A percentile compares a stretch with the other conserved stretches of the same genome.
phyloP scores from a whole-genome alignment of 2,329 filamentous ascomycete genomes.

The Botrytis fragariae region DNA sequence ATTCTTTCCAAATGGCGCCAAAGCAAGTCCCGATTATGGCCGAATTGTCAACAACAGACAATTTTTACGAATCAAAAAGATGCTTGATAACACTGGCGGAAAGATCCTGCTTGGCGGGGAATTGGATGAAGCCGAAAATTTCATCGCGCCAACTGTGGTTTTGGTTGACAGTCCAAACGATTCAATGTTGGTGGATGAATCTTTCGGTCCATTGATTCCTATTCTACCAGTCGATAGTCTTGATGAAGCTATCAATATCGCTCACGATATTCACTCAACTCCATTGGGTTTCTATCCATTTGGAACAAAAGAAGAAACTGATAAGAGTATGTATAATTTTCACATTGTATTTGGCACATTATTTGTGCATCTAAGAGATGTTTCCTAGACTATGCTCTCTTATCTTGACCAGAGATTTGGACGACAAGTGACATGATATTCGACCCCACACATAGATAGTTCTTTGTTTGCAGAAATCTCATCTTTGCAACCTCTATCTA shows the following conservation, averaged over 20 bases:
- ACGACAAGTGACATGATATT: neutral
- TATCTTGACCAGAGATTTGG: neutral
- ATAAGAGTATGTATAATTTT: constrained; percentile 55
- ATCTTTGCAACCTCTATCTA: neutral
- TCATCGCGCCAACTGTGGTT: constrained; percentile 93
- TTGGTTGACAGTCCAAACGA: constrained; percentile 73
- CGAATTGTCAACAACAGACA: constrained; percentile 78
- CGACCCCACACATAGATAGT: neutral
- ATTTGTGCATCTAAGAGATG: neutral
- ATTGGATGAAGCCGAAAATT: constrained; percentile 75
- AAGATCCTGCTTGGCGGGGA: constrained; percentile 85
- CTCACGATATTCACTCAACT: constrained; percentile 77
- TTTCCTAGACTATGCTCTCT: neutral
- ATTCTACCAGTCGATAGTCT: constrained; percentile 74
- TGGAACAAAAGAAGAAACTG: constrained; percentile 73
- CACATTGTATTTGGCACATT: too few species aligned
- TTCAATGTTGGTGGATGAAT: constrained; percentile 76
- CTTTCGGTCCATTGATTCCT: constrained; percentile 88
- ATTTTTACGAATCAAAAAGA: constrained; percentile 80
- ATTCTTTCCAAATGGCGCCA: constrained; percentile 81
- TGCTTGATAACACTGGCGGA: constrained; percentile 82
- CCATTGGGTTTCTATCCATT: constrained; percentile 84
- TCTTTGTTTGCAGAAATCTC: neutral
- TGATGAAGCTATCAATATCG: constrained; percentile 81
- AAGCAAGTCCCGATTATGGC: constrained; percentile 72